Evolutionary conservation across 164 flowering plant species (phyloP), one percentile per base, ranked within the genome.

Genomic region (Chloranthus sessilifolius): DNA sequence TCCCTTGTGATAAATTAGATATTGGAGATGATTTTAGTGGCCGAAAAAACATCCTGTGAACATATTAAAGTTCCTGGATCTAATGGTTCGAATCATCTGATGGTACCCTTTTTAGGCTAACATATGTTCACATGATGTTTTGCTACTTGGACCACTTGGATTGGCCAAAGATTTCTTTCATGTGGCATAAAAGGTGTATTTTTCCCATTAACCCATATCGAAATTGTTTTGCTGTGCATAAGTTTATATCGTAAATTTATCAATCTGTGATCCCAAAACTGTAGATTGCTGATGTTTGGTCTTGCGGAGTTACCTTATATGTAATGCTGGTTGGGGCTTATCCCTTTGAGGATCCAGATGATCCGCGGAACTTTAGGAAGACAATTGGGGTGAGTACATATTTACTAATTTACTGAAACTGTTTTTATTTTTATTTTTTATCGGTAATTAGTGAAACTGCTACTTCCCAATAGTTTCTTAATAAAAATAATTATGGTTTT

Each of bases 231-330:
- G 22, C 11, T 22, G 17, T 7, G 12, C 41, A 27, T 24, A 46
- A 8, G 41, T 21, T 10, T 11, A n/a, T 51, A 3, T 4, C 20
- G 19, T 30, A 28, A 16, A 28, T 23, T n/a, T 2, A 39, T 16
- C 22, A 23, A 22, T 52, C 29, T 42, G 38, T 55, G 30, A 52
- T 69, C 44, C 52, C 49, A 24, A 24, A 16, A 22, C 28, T 64
- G 31, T 40, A 87, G 95, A 74, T 74, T 52, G 85, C 96, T 63
- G 92, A 87, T 71, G 92, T 84, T 55, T 87, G 96, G 96, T 87
- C 96, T 12, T 87, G 89, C 65, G 96, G 96, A 33, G 96, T 87
- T 39, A 87, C 96, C 20, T 63, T 87, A 37, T 87, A 80, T 71
- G 92, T 84, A 35, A 87, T 87, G 95, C 64, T 87, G 37, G 83